Base-by-base conservation (phyloP, 1,284 basidiomycete species). In the Puccinia coronata region DNA sequence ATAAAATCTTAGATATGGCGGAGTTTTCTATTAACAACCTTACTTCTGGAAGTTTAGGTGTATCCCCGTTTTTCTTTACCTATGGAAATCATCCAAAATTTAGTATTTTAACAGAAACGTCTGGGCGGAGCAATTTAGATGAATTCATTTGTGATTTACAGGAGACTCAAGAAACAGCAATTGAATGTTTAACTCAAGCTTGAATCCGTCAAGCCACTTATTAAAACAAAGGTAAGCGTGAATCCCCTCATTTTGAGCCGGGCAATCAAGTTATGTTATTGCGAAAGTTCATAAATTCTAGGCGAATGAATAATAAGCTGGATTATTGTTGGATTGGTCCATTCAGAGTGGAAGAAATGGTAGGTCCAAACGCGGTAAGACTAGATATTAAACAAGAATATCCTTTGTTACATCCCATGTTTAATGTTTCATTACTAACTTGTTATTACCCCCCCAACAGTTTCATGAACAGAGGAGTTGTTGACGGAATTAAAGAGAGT, bases 61-160 rank as follows among this genome's bases (percentile, higher is more conserved):
- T 53, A 4, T 53, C 51, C n/a, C 86, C 88, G 0, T 89, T 89
- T 85, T 87, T 84, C 51, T 86, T 87, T 47, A 87, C 87, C 73
- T 83, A 85, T n/a, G 88, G 86, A 11, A 87, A 85, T 70, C 82
- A 87, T 70, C 87, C 87, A 12, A 25, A 55, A 18, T 43, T 53
- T 28, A 72, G 51, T 31, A 51, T 55, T 16, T 57, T 80, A n/a
- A 47, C 28, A 1, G 55, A 61, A 51, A 12, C n/a, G 1, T 72
- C 43, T 5, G 36, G n/a, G 20, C 11, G 57, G 14, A 43, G 39
- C 28, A 14, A 57, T 34, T 53, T 69, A 16, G 53, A 78, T 59
- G 28, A 70, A 25, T 70, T 69, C 36, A 23, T 69, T 23, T 18
- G 39, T 18, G 31, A 55, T 55, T 25, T 78, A 5, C 25, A 69